These are phyloP conservation scores for Colletotrichum incanum DNA, from an alignment of 2,329 filamentous ascomycete genomes.

Conservation along the genomic window DNA sequence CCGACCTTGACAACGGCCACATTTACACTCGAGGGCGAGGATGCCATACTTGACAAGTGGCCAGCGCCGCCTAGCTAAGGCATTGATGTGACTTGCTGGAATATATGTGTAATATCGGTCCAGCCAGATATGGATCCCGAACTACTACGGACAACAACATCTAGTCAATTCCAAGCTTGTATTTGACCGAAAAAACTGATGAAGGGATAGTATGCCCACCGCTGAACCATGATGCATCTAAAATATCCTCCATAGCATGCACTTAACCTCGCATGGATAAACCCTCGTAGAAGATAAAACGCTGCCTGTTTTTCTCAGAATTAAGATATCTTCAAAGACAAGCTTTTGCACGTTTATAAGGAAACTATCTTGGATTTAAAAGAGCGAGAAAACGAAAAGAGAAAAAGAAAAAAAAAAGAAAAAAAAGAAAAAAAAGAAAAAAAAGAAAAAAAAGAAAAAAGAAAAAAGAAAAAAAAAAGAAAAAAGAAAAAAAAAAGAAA, in stretches of 20 bases:
- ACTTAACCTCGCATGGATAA: background rate
- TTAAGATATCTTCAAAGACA: too few species aligned
- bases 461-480: too few species aligned
- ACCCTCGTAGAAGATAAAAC: too few species aligned
- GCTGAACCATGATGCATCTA: background rate
- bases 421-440: too few species aligned
- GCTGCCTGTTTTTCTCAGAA: too few species aligned
- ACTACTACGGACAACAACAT: background rate
- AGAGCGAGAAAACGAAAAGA: too few species aligned
- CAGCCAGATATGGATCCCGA: background rate
- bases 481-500: too few species aligned
- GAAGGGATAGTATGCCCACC: background rate
- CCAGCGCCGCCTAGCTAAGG: background rate
- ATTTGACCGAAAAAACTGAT: background rate
- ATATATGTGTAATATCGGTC: background rate
- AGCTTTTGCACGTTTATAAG: too few species aligned
- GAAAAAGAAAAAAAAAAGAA: too few species aligned
- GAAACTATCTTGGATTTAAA: too few species aligned
- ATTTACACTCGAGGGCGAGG: background rate
- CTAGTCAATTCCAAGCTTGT: background rate
- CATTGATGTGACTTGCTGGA: accelerated
- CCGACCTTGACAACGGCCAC: background rate
- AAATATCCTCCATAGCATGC: background rate
- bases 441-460: too few species aligned
- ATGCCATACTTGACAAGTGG: background rate